A percentile compares a stretch with the other conserved stretches of the same genome.
These are phyloP conservation scores for Exophiala spinifera DNA, from an alignment of 2,329 filamentous ascomycete species.

Conservation along the genomic window DNA sequence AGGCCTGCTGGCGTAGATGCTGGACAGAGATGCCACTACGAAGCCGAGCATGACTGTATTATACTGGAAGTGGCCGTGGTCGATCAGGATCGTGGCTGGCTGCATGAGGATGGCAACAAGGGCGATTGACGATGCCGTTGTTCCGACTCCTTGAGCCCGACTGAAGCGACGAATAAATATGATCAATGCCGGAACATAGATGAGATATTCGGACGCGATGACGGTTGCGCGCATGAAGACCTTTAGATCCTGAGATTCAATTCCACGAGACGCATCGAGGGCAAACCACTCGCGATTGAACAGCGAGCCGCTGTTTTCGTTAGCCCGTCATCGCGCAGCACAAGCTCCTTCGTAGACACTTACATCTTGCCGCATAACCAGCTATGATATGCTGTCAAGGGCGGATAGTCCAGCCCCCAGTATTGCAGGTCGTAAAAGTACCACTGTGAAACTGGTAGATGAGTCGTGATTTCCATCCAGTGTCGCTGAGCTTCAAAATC, in stretches of 20 bases:
- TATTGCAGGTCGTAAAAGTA: constrained; percentile 96
- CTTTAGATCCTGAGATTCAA: constrained; percentile 76
- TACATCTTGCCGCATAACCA: constrained; percentile 86
- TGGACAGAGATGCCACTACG: constrained; percentile 80
- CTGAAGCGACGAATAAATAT: constrained; percentile 82
- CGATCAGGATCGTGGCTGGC: constrained; percentile 82
- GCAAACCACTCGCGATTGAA: constrained; percentile 86
- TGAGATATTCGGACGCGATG: constrained; percentile 82
- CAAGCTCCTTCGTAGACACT: constrained; percentile 28
- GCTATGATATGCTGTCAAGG: constrained; percentile 96
- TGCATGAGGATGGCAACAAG: constrained; percentile 90
- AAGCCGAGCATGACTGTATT: constrained; percentile 98
- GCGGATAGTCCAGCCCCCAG: constrained; percentile 98
- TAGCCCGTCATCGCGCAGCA: constrained; percentile 22
- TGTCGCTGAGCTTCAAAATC: constrained; percentile 98
- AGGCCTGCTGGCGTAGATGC: constrained; percentile 77
- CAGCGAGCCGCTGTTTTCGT: constrained; percentile 57
- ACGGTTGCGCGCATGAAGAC: constrained; percentile 95
- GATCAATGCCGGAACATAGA: constrained; percentile 80
- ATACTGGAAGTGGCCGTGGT: constrained; percentile 96
- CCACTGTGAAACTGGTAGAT: constrained; percentile 90
- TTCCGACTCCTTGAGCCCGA: constrained; percentile 69
- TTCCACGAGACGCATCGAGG: constrained; percentile 75
- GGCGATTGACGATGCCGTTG: constrained; percentile 80
- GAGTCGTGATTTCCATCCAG: constrained; percentile 95